Conservation (phyloP, 495 filamentous ascomycete species). For the Chaetomium fimeti region DNA sequence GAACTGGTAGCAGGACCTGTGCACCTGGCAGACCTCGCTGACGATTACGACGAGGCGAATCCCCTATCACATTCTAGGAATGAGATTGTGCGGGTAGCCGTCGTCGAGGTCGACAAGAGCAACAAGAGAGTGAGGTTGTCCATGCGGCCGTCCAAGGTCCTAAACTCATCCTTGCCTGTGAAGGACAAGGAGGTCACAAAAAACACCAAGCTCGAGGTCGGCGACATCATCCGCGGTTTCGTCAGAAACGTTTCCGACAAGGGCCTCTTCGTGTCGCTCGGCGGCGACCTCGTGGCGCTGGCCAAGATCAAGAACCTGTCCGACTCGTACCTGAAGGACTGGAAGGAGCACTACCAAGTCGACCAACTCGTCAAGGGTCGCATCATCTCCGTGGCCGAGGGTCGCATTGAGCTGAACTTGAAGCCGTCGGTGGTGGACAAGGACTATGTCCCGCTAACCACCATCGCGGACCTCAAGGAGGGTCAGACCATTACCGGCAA, state of each 20-base stretch:
- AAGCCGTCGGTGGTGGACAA: constrained; percentile 80
- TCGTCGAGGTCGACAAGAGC: constrained; percentile 72
- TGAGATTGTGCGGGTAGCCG: constrained; percentile 78
- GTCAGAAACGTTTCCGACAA: constrained; percentile 82
- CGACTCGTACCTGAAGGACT: constrained; percentile 88
- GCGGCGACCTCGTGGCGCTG: constrained; percentile 74
- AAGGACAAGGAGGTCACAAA: constrained; percentile 75
- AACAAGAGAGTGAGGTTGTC: constrained; percentile 84
- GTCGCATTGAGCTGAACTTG: constrained; percentile 79
- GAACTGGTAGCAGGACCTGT: constrained; percentile 71
- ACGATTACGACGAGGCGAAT: constrained; percentile 77
- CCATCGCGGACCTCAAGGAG: constrained; percentile 67
- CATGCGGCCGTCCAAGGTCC: constrained; percentile 77
- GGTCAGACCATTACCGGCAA: constrained; percentile 85
- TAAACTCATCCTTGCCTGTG: constrained; percentile 81
- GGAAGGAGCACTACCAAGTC: constrained; percentile 82
- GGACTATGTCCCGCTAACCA: constrained; percentile 66
- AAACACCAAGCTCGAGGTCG: constrained; percentile 65
- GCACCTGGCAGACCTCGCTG: constrained; percentile 72
- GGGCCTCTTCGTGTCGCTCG: constrained; percentile 79
- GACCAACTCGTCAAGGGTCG: constrained; percentile 89
- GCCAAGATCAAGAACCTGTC: constrained; percentile 84
- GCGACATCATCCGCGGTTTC: constrained; percentile 84
- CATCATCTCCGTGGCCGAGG: constrained; percentile 67
- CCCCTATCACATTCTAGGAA: constrained; percentile 65